A percentile compares a stretch with the other conserved stretches of the same genome.
Conservation (phyloP, 2,329 filamentous ascomycete genomes). For the Chaetomiaceae sp. region DNA sequence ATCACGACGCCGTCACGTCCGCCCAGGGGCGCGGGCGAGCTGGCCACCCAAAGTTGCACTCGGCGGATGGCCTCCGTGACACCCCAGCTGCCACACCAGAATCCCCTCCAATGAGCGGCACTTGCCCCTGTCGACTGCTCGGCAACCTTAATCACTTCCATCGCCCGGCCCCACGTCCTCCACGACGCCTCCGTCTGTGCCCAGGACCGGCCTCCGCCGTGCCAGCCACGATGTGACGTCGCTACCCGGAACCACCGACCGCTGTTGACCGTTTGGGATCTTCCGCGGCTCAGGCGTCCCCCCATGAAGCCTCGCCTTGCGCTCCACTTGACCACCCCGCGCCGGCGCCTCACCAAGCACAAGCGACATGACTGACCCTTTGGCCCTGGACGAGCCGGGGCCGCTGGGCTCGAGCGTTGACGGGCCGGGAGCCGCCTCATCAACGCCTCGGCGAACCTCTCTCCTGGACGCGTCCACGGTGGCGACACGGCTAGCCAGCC, state of each 20-base stretch:
- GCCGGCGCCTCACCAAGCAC: conserved; percentile 7
- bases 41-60: conserved; percentile 17
- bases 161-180: conserved; percentile 20
- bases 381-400: conserved; percentile 7
- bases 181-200: conserved; percentile 10
- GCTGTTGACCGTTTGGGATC: conserved; percentile 18
- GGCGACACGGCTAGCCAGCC: conserved; percentile 6
- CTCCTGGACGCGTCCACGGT: conserved; percentile 1
- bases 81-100: conserved; percentile 7
- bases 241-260: conserved; percentile 13
- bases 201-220: conserved; percentile 4
- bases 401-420: conserved; percentile 13
- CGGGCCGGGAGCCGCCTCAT: conserved; percentile 22
- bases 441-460: conserved; percentile 3
- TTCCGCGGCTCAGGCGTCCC: conserved; percentile 8
- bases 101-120: conserved; percentile 22
- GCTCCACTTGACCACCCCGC: conserved; percentile 6
- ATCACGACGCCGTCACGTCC: conserved; percentile 7
- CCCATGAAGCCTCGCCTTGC: conserved; percentile 7
- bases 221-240: conserved; percentile 20
- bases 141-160: conserved; percentile 21
- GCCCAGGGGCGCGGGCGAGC: neutral
- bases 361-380: conserved; percentile 12
- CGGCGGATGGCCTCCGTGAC: conserved; percentile 23
- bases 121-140: conserved; percentile 14